Base-by-base conservation (phyloP, 169 alveolate genomes). In the Cryptosporidium sp. region DNA sequence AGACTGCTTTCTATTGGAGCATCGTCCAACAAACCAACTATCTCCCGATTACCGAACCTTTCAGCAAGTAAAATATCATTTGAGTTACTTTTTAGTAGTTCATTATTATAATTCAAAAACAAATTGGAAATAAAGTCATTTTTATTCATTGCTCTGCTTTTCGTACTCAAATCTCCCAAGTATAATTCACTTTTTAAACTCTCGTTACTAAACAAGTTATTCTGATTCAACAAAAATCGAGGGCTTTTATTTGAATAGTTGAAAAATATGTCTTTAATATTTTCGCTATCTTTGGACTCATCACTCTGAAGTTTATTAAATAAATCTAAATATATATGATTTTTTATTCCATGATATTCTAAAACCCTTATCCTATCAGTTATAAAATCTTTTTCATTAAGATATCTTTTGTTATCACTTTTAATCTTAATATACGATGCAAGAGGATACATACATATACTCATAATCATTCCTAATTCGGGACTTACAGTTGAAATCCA, bases 401-500 rank as follows among this genome's bases (percentile, higher is more conserved):
- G 23, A 29, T 53, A 8, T 1, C 58, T 58, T 18, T 37, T 71
- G 1, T 71, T 39, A 16, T 10, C 12, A 16, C 18, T 26, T 48
- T 45, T 37, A 29, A 35, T 44, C 39, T n/a, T 60, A 31, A 80
- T 44, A 44, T 80, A 80, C 16, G 89, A 61, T n/a, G 89, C 80
- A 5, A 80, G 69, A 0, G 89, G 89, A 45, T 44, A 80, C 65
- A 80, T 39, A n/a, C 89, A 80, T 60, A 60, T 42, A 33, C 52
- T 45, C 68, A 80, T 61, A 26, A 80, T 53, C 75, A 62, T 65
- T 16, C 89, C 75, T 44, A 80, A 45, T 65, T 80, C 69, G 0
- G 89, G 75, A 2, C 75, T 45, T 18, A 80, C 62, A 1, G 75
- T 80, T 37, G 73, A 62, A 18, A 80, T 62, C 89, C 89, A 80